A percentile compares a stretch with the other conserved stretches of the same genome.
Evolutionary conservation across 495 filamentous ascomycete species (phyloP).

Genomic region (Aspergillus bridgeri): DNA sequence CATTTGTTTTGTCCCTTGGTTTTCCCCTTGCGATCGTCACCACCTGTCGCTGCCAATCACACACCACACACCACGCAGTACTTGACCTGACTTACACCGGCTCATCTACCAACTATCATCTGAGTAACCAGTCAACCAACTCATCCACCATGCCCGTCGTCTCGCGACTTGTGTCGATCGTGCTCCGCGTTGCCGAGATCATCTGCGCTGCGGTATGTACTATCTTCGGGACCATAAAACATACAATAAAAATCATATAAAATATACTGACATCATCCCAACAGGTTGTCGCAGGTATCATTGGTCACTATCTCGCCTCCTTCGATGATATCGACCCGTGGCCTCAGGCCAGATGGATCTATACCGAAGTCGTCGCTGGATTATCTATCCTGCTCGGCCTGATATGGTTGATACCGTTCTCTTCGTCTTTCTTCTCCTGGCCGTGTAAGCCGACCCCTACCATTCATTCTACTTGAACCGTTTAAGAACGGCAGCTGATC

Average conservation of each 20-base stretch:
- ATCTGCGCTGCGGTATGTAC: slow-evolving; percentile 39
- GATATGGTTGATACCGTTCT: slow-evolving; percentile 55
- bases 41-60: not conserved
- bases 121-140: not conserved
- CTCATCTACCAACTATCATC: not conserved
- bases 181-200: slow-evolving; percentile 45
- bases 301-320: slow-evolving; percentile 50
- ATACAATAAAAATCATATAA: not conserved
- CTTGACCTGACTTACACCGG: not conserved
- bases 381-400: slow-evolving; percentile 50
- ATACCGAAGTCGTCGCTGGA: slow-evolving; percentile 56
- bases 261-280: not conserved
- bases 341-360: slow-evolving; percentile 53
- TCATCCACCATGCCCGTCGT: slow-evolving; percentile 43
- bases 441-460: slow-evolving; percentile 29
- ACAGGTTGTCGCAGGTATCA: slow-evolving; percentile 55
- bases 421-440: slow-evolving; percentile 42
- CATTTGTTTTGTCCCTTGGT: not conserved
- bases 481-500: not conserved
- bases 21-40: not conserved
- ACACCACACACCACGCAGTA: no score
- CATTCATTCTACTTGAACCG: no score
- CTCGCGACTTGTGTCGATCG: slow-evolving; percentile 47
- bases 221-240: not conserved
- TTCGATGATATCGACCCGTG: slow-evolving; percentile 31